Evolutionary conservation across 352 stramenopile genomes (phyloP), one percentile per base, ranked within the genome.

Genomic region (Blastocystis sp.): DNA sequence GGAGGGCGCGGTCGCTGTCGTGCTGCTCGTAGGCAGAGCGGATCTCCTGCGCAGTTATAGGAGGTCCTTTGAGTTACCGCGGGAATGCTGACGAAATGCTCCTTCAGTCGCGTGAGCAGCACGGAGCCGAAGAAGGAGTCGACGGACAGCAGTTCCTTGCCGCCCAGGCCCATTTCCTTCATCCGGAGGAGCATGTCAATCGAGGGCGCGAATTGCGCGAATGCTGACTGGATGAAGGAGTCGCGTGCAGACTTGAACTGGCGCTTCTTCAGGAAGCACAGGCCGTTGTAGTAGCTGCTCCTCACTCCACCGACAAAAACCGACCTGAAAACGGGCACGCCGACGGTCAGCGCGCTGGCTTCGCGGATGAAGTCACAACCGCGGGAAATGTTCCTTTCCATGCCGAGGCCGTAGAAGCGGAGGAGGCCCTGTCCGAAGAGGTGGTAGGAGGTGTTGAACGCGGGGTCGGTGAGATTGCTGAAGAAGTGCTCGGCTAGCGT

Each of bases 331-430:
- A 84, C 52, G 0, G 45, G 45, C 1, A 48, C 57, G 34, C 34
- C 57, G 11, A 69, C 14, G 4, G 38, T 84, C 11, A 68, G 10
- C 1, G 52, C 1, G 6, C 34, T 69, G 19, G 74, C 74, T 64
- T 69, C 48, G 38, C 43, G 52, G 42, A 84, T 68, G 6, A 45
- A 57, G 14, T 68, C 14, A 64, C 74, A 84, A 6, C 74, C 74
- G 24, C 52, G 40, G 2, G 74, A 38, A 38, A 59, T 59, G 60
- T 84, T 84, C 24, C 9, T 42, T n/a, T 38, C 17, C 14, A 84
- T 14, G 21, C 74, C 74, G 21, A 84, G 57, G 54, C 74, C 74
- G 61, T 84, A 84, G 57, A 70, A 84, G 60, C 69, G 40, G 3
- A 84, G 17, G 3, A 84, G 65, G 40, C 74, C 74, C 11, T 45